phyloP scores from a whole-genome alignment of 805 yeast genomes.

The Cyberlindnera maclurae region DNA sequence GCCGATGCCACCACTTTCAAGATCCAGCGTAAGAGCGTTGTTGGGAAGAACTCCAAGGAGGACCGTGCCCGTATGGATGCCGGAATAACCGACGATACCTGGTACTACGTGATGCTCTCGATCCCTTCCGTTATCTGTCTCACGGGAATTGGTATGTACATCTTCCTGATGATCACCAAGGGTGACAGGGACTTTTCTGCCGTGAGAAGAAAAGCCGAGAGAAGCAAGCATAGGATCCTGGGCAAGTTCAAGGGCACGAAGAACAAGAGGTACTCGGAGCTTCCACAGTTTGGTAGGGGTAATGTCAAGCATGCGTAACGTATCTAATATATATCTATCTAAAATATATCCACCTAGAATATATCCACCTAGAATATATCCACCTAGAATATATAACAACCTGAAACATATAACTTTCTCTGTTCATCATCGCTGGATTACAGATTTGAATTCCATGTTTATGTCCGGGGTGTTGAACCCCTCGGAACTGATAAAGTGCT shows the following conservation, averaged over 20 bases:
- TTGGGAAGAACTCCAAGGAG: conserved; percentile 37
- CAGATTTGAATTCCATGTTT: too few species aligned
- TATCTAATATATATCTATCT: too few species aligned
- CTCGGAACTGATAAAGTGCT: too few species aligned
- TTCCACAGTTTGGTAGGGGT: conserved; percentile 29
- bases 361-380: too few species aligned
- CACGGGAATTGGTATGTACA: conserved; percentile 55
- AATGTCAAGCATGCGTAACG: background rate
- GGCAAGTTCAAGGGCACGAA: conserved; percentile 32
- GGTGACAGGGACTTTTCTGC: conserved; percentile 47
- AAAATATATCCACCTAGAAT: too few species aligned
- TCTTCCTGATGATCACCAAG: conserved; percentile 51
- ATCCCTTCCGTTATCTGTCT: conserved; percentile 62
- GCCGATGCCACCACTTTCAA: conserved; percentile 45
- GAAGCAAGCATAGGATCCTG: conserved; percentile 30
- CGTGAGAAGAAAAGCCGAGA: conserved; percentile 30
- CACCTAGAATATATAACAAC: too few species aligned
- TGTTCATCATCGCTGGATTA: too few species aligned
- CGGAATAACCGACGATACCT: conserved; percentile 37
- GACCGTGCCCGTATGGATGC: conserved; percentile 36
- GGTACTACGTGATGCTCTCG: conserved; percentile 57
- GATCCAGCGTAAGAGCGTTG: conserved; percentile 33
- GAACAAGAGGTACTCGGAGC: conserved; percentile 33
- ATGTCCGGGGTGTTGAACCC: too few species aligned
- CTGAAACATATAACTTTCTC: too few species aligned